Percentiles rank a stretch among this genome's conserved stretches.
These are phyloP conservation scores for Penicillium sp. DNA, from an alignment of 2,329 filamentous ascomycete genomes.

Conservation along the genomic window DNA sequence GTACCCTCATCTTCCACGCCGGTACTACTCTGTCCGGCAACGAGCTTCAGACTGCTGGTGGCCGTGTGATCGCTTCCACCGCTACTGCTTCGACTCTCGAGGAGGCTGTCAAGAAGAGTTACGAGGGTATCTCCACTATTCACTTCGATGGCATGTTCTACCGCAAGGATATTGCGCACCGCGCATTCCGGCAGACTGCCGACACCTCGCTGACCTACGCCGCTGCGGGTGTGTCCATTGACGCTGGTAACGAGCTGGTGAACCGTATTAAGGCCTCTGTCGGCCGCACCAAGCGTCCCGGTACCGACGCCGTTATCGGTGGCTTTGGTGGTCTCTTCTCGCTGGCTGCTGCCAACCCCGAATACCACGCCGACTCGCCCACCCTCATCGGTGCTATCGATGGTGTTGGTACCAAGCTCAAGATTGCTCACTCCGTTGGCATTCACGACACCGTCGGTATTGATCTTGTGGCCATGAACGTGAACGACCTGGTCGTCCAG, in stretches of 20 bases:
- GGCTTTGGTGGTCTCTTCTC: constrained; percentile 91
- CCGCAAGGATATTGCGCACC: constrained; percentile 87
- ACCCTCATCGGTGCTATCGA: constrained; percentile 93
- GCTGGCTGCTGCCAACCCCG: constrained; percentile 64
- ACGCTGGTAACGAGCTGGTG: constrained; percentile 90
- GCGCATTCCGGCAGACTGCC: constrained; percentile 48
- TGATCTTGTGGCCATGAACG: constrained; percentile 97
- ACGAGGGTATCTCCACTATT: constrained; percentile 76
- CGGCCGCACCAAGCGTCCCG: constrained; percentile 77
- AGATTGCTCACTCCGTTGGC: constrained; percentile 85
- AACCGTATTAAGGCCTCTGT: constrained; percentile 88
- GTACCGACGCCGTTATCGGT: constrained; percentile 89
- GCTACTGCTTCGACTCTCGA: constrained; percentile 74
- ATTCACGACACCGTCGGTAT: constrained; percentile 95
- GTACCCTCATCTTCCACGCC: constrained; percentile 84
- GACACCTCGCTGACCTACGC: constrained; percentile 74
- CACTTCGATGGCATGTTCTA: constrained; percentile 88
- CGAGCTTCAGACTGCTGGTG: constrained; percentile 74
- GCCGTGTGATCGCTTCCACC: constrained; percentile 90
- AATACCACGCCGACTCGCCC: constrained; percentile 73
- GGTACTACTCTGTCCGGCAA: constrained; percentile 69
- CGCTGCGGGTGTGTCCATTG: constrained; percentile 88
- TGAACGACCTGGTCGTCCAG: constrained; percentile 95
- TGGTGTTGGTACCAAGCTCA: constrained; percentile 94
- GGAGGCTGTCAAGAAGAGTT: constrained; percentile 83